A percentile compares a stretch with the other conserved stretches of the same genome.
Conservation (phyloP, 192 early-diverging fungal genomes). For the Linnemannia exigua region DNA sequence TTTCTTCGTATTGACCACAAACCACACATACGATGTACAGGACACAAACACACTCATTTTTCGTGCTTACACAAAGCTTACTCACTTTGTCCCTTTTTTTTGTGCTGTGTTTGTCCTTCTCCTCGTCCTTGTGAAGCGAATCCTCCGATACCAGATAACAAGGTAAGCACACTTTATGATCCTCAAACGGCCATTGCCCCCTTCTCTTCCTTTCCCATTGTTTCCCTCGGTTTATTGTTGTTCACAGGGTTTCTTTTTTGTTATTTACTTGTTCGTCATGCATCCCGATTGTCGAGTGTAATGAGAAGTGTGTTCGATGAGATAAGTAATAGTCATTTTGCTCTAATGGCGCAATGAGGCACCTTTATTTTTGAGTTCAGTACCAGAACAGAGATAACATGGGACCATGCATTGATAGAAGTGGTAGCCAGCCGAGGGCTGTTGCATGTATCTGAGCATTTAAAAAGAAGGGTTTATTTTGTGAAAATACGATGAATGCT, state of each 20-base stretch:
- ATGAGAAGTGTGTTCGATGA: background rate
- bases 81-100: background rate
- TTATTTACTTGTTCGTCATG: background rate
- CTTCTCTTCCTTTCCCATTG: background rate
- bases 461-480: background rate
- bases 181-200: background rate
- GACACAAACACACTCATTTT: background rate
- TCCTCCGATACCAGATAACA: background rate
- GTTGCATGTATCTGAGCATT: conserved; percentile 1
- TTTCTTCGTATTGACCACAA: conserved; percentile 2
- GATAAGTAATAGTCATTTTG: background rate
- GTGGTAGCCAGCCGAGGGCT: background rate
- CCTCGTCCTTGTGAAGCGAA: no score
- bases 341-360: background rate
- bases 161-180: background rate
- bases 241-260: background rate
- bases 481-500: background rate
- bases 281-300: background rate
- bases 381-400: background rate
- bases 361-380: background rate
- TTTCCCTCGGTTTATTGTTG: background rate
- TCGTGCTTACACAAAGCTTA: background rate
- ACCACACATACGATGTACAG: background rate
- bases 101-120: background rate
- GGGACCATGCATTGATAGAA: background rate